A percentile compares a stretch with the other conserved stretches of the same genome.
Evolutionary conservation across 108 stramenopile species (phyloP).

Genomic region (Nitzschia putrida): DNA sequence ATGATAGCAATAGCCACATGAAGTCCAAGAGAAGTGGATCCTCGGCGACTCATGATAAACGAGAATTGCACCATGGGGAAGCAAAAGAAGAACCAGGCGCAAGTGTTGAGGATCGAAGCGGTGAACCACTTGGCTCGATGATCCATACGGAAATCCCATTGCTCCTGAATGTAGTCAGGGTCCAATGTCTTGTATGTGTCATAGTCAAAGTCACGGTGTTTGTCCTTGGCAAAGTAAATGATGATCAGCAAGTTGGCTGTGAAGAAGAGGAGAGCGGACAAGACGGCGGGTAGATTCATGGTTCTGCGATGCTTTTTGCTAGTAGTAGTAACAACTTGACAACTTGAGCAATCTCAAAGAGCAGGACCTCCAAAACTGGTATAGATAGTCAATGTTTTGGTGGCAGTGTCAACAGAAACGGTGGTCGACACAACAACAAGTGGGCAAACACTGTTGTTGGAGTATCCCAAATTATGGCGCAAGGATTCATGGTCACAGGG

Average conservation of each 20-base stretch:
- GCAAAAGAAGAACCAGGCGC: slow-evolving; percentile 69
- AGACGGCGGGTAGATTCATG: slow-evolving; percentile 27
- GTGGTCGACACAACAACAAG: too few relatives aligned
- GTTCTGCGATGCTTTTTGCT: background rate
- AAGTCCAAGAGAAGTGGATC: slow-evolving; percentile 45
- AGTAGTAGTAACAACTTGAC: too few relatives aligned
- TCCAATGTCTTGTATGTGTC: slow-evolving; percentile 46
- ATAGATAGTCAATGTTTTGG: too few relatives aligned
- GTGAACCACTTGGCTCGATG: slow-evolving; percentile 20
- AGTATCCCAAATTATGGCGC: too few relatives aligned
- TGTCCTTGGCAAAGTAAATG: slow-evolving; percentile 15
- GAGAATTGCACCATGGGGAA: slow-evolving; percentile 69
- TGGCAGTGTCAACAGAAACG: too few relatives aligned
- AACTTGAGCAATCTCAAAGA: too few relatives aligned
- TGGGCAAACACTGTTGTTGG: too few relatives aligned
- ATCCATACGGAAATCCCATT: slow-evolving; percentile 44
- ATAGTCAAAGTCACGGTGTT: slow-evolving; percentile 10
- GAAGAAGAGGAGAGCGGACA: slow-evolving; percentile 29
- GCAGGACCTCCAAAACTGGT: too few relatives aligned
- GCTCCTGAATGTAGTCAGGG: slow-evolving; percentile 52
- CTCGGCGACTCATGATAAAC: slow-evolving; percentile 62
- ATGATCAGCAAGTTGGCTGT: slow-evolving; percentile 13
- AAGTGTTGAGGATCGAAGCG: slow-evolving; percentile 40
- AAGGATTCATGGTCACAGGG: too few relatives aligned
- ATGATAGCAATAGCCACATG: slow-evolving; percentile 61